phyloP scores from a whole-genome alignment of 139 green algal species.

The Penium margaritaceum region DNA sequence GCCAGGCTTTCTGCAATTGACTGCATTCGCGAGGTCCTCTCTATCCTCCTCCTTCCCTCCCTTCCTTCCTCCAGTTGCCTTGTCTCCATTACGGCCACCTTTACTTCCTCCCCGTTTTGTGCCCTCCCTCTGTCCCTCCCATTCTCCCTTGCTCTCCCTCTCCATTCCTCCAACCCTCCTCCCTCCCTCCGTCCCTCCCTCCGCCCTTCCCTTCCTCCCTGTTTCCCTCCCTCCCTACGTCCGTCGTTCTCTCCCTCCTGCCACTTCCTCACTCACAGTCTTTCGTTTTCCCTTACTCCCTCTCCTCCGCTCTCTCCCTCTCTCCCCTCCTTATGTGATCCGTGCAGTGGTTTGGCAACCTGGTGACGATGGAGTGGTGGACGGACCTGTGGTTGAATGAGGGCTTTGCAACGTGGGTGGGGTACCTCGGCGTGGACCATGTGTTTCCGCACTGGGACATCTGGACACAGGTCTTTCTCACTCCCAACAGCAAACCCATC shows the following conservation, averaged over 20 bases:
- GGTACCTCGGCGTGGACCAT: conserved; percentile 41
- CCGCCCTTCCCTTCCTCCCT: not conserved
- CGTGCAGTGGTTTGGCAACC: conserved; percentile 64
- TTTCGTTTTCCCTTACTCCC: not conserved
- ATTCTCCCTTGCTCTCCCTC: too few relatives aligned
- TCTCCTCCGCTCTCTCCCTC: not conserved
- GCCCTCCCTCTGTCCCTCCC: too few relatives aligned
- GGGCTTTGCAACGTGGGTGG: conserved; percentile 57
- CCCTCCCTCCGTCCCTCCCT: not conserved
- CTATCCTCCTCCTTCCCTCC: too few relatives aligned
- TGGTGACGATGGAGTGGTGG: conserved; percentile 77
- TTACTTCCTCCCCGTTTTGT: too few relatives aligned
- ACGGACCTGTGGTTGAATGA: conserved; percentile 86
- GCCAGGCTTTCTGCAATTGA: too few relatives aligned
- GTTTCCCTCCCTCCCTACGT: not conserved
- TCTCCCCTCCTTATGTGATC: not conserved
- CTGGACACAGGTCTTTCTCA: too few relatives aligned
- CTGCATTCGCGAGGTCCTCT: too few relatives aligned
- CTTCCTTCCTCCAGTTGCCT: too few relatives aligned
- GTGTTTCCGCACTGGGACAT: conserved; percentile 48
- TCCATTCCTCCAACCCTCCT: too few relatives aligned
- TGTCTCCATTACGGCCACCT: too few relatives aligned
- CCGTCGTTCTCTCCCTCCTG: not conserved
- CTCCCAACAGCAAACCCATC: too few relatives aligned
- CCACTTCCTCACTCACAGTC: too few relatives aligned